These are phyloP conservation scores for Santalum album DNA, from an alignment of 164 flowering plant genomes.

Conservation along the genomic window DNA sequence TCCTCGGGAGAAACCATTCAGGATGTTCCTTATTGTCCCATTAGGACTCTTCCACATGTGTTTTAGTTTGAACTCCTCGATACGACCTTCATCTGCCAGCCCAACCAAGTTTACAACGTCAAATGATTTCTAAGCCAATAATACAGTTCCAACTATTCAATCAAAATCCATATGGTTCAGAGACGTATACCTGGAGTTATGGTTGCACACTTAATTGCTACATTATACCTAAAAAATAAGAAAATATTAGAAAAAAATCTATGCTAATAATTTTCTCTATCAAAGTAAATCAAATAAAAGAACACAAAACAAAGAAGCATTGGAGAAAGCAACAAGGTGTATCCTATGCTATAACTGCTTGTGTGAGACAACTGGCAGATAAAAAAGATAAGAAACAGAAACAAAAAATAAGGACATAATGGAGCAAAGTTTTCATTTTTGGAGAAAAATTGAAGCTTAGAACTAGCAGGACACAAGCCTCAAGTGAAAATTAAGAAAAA, in stretches of 20 bases:
- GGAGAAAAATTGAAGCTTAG: no score
- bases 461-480: no score
- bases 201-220: conserved; percentile 97
- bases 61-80: conserved; percentile 75
- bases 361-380: no score
- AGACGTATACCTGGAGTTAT: conserved; percentile 74
- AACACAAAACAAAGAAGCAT: no score
- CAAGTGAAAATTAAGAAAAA: no score
- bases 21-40: conserved; percentile 93
- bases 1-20: conserved; percentile 46
- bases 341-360: no score
- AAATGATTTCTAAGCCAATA: neutral
- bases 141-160: neutral
- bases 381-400: no score
- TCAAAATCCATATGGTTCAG: neutral
- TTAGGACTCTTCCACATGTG: conserved; percentile 98
- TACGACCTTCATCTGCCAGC: conserved; percentile 77
- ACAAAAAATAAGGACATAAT: no score
- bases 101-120: neutral
- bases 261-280: no score
- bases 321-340: no score
- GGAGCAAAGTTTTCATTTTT: no score
- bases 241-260: neutral
- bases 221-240: conserved; percentile 60
- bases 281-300: no score